Percentiles rank a stretch among this genome's conserved stretches.
phyloP scores from a whole-genome alignment of 805 yeast genomes.

The Saturnispora zaruensis region DNA sequence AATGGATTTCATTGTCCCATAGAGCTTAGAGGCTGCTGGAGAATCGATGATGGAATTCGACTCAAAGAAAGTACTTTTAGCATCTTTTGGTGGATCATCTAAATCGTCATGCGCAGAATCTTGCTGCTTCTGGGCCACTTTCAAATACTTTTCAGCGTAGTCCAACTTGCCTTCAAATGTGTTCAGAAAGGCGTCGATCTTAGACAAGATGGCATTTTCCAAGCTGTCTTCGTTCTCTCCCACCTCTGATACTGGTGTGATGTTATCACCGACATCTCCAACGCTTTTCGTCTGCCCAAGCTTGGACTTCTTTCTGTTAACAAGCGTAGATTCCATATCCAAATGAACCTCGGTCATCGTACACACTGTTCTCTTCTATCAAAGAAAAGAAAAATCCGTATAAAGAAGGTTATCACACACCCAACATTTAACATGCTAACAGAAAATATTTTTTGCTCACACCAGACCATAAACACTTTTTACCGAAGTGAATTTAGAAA shows the following conservation, averaged over 20 bases:
- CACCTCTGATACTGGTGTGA: neutral
- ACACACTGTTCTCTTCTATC: neutral
- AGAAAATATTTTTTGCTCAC: neutral
- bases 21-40: conserved; percentile 19
- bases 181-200: conserved; percentile 24
- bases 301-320: neutral
- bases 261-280: neutral
- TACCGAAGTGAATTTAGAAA: conserved; percentile 49
- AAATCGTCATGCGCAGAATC: neutral
- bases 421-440: neutral
- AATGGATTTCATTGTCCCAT: conserved; percentile 19
- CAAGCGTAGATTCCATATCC: neutral
- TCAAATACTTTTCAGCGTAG: conserved; percentile 23
- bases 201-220: conserved; percentile 24
- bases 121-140: conserved; percentile 12
- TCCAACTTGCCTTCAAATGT: conserved; percentile 25
- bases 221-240: conserved; percentile 11
- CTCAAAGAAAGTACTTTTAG: neutral
- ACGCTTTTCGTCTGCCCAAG: neutral
- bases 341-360: neutral
- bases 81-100: neutral
- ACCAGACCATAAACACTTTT: neutral
- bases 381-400: neutral
- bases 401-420: neutral
- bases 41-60: conserved; percentile 10